Percentiles rank a stretch among this genome's conserved stretches.
Evolutionary conservation across 257 asterid genomes (phyloP).

Genomic region (Nicotiana attenuata): DNA sequence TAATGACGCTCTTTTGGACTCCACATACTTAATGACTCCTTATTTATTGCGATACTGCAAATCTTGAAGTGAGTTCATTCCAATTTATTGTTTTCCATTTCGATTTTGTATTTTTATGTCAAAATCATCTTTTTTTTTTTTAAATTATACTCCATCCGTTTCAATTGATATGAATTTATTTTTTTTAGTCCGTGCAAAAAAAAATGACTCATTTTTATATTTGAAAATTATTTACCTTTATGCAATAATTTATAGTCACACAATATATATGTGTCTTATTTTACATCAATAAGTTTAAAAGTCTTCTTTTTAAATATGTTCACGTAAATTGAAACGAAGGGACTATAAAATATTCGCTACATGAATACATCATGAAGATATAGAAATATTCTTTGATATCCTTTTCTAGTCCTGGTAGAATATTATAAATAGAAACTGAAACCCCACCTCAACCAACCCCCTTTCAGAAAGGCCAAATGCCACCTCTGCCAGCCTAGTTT

Average conservation of each 20-base stretch:
- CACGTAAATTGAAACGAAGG: no score
- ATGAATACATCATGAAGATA: background rate
- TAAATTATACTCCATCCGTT: no score
- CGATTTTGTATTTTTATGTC: background rate
- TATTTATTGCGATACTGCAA: background rate
- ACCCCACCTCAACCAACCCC: background rate
- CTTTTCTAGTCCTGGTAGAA: background rate
- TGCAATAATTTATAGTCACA: no score
- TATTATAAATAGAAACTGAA: background rate
- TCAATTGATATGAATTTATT: no score
- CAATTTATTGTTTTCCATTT: background rate
- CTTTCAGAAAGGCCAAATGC: background rate
- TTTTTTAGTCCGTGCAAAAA: no score
- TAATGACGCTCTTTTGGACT: constrained; percentile 4
- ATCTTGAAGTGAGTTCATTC: background rate
- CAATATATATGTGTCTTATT: no score
- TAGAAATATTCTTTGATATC: background rate
- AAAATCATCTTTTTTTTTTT: background rate
- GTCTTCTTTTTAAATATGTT: no score
- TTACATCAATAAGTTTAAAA: no score
- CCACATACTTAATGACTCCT: background rate
- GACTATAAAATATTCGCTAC: background rate
- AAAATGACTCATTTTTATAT: no score
- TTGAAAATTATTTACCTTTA: no score
- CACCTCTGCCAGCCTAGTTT: background rate